Percentiles rank a stretch among this genome's conserved stretches.
Evolutionary conservation across 176 grass and related monocot genomes (phyloP).

Genomic region (Pontederia paniculata): DNA sequence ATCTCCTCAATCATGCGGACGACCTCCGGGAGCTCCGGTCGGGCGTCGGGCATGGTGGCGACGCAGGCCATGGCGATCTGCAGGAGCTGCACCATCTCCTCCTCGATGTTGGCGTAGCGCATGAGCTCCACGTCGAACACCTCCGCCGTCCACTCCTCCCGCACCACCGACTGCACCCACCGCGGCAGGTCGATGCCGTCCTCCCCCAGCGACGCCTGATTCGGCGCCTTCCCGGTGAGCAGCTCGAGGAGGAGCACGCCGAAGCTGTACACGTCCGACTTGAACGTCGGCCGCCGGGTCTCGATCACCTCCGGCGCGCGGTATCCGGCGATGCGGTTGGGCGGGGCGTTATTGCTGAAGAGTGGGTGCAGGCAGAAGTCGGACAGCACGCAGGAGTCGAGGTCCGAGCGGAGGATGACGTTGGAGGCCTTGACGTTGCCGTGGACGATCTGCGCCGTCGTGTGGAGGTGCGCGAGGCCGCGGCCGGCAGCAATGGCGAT

Average conservation of each 20-base stretch:
- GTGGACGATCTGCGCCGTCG: conserved; percentile 47
- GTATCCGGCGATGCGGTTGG: conserved; percentile 40
- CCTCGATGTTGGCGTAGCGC: conserved; percentile 41
- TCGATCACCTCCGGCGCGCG: conserved; percentile 68
- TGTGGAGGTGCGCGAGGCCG: conserved; percentile 69
- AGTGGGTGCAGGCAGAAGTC: conserved; percentile 70
- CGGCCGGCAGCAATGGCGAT: conserved; percentile 54
- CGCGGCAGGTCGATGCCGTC: conserved; percentile 72
- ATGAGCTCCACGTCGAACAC: conserved; percentile 81
- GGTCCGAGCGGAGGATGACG: conserved; percentile 71
- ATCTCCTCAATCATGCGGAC: conserved; percentile 65
- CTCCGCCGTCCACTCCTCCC: conserved; percentile 95
- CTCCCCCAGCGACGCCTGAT: conserved; percentile 51
- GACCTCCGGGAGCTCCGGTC: conserved; percentile 40
- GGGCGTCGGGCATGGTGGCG: conserved; percentile 39
- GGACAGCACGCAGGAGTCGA: conserved; percentile 48
- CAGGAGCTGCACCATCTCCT: conserved; percentile 88
- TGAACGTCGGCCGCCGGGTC: conserved; percentile 50
- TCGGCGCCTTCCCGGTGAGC: conserved; percentile 59
- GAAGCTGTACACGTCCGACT: conserved; percentile 73
- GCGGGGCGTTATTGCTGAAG: conserved; percentile 42
- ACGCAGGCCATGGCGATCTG: conserved; percentile 88
- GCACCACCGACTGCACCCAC: conserved; percentile 90
- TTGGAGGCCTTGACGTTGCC: conserved; percentile 91
- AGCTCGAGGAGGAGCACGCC: conserved; percentile 73